Conservation (phyloP, 495 filamentous ascomycete species). For the Bombardia bombarda region DNA sequence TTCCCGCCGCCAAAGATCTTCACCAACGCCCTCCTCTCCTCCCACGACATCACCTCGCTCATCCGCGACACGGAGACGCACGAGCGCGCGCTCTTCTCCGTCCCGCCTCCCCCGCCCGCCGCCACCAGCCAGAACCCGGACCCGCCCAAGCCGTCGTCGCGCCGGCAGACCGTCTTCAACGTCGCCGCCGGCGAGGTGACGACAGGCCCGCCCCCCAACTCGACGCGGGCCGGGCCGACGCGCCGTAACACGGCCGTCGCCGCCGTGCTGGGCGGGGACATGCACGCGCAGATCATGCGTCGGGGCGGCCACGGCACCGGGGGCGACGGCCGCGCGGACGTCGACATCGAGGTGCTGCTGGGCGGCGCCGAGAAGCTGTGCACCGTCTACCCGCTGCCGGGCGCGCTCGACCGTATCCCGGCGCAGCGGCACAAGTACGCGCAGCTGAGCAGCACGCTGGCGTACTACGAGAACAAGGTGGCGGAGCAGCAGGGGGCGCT, state of each 20-base stretch:
- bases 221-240: constrained; percentile 31
- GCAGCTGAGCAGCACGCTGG: constrained; percentile 64
- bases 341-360: constrained; percentile 82
- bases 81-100: constrained; percentile 90
- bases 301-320: constrained; percentile 31
- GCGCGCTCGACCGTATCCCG: constrained; percentile 71
- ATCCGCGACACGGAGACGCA: constrained; percentile 95
- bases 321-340: constrained; percentile 49
- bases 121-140: constrained; percentile 23
- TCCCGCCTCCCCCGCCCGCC: constrained; percentile 57
- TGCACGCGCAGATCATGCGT: constrained; percentile 72
- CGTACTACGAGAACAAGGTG: constrained; percentile 70
- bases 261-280: constrained; percentile 76
- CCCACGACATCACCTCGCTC: constrained; percentile 84
- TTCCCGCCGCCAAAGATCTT: constrained; percentile 93
- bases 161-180: constrained; percentile 49
- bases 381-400: constrained; percentile 76
- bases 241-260: constrained; percentile 79
- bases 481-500: constrained; percentile 68
- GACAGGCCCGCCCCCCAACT: constrained; percentile 33
- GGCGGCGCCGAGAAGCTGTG: constrained; percentile 87
- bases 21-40: constrained; percentile 82
- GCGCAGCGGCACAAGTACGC: constrained; percentile 63
- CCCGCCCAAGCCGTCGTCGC: constrained; percentile 25
- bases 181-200: constrained; percentile 47